Percentiles rank a stretch among this genome's conserved stretches.
Conservation (phyloP, 1,284 basidiomycete genomes). For the Boletus semigastroideus region DNA sequence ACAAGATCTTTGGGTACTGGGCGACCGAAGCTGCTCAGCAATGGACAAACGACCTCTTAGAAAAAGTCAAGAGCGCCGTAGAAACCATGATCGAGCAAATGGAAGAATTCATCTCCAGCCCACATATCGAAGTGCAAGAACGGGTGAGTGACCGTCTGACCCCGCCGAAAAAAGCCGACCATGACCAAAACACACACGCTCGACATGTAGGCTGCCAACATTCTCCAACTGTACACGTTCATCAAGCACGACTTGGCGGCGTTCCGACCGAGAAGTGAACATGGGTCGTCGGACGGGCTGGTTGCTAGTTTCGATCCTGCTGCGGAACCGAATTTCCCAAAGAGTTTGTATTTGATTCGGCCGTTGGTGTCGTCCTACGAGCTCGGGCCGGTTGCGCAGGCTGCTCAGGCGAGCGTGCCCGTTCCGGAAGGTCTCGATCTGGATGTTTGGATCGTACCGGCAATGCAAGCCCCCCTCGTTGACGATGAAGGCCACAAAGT, state of each 20-base stretch:
- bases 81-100: constrained; percentile 59
- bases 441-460: constrained; percentile 79
- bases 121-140: constrained; percentile 89
- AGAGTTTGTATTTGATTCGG: constrained; percentile 84
- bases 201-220: constrained; percentile 74
- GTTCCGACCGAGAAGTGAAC: constrained; percentile 48
- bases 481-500: constrained; percentile 32
- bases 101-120: constrained; percentile 52
- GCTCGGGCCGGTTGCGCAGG: constrained; percentile 80
- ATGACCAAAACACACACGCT: not conserved
- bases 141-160: constrained; percentile 51
- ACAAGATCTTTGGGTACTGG: constrained; percentile 89
- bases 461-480: constrained; percentile 44
- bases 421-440: constrained; percentile 86
- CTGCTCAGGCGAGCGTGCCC: constrained; percentile 80
- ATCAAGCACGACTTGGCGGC: constrained; percentile 75
- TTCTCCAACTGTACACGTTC: constrained; percentile 77
- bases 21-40: constrained; percentile 67
- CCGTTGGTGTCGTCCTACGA: constrained; percentile 82
- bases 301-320: constrained; percentile 39
- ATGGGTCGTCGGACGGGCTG: constrained; percentile 39
- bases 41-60: constrained; percentile 73
- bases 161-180: not conserved
- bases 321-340: constrained; percentile 63
- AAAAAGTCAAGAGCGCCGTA: constrained; percentile 61